Evolutionary conservation across 441 rosid species (phyloP), one percentile per base, ranked within the genome.

Genomic region (Brassica balearica): DNA sequence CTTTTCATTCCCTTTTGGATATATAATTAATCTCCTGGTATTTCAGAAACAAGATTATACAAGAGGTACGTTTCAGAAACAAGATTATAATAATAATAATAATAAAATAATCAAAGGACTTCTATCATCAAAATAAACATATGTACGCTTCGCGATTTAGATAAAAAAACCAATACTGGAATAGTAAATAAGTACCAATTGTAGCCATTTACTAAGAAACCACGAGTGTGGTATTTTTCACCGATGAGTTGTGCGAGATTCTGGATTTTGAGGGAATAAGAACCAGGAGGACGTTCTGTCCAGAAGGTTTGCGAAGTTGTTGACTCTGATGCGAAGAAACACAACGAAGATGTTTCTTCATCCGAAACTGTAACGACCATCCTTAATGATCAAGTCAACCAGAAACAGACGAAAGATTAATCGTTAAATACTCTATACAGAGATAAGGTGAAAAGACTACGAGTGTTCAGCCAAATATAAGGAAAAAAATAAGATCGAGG

Each of bases 171-270:
- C 56, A 48, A n/a, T 48, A 48, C 56, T 48, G 56, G 17, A 48
- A 48, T 48, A 48, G 56, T n/a, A 48, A 48, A 41, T 48, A 48
- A 48, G 56, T 48, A 48, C 56, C 56, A 48, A 14, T 48, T 48
- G 56, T 48, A 48, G 56, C 17, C 56, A 48, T n/a, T 5, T 48
- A 48, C 56, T 48, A n/a, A 48, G 56, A 48, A 48, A 48, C 19
- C 19, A 48, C 56, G 56, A 7, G 56, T 12, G 14, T 48, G 56
- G 56, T n/a, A 12, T 48, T 48, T 48, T 48, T n/a, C 56, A 48
- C 19, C 17, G 56, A 48, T 48, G 56, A 48, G 56, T 48, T n/a
- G 56, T 48, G 56, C 56, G 56, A 48, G 2, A n/a, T 48, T 48
- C 56, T 48, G 56, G 56, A 48, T n/a, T 48, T 48, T 48, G 19